Conservation (phyloP, 139 green algal species). For the Chlorella vulgaris region DNA sequence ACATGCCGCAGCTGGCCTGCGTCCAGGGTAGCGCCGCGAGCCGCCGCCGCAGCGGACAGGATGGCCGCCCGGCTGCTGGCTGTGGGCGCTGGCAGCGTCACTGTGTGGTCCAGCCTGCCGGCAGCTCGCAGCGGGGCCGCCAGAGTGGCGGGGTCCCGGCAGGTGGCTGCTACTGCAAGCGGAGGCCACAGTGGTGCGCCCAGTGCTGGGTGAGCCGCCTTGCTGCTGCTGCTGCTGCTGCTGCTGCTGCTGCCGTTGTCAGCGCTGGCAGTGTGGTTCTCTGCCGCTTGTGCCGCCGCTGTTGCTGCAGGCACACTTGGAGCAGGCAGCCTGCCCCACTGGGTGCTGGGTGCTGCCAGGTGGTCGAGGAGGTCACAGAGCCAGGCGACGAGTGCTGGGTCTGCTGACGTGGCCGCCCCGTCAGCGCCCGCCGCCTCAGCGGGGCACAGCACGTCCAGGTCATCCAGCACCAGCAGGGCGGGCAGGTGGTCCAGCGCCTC, state of each 20-base stretch:
- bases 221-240: not conserved
- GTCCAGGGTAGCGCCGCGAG: conserved; percentile 18
- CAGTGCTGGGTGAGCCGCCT: not conserved
- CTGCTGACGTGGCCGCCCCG: conserved; percentile 13
- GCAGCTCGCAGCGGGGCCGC: conserved; percentile 51
- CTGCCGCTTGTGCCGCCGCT: not conserved
- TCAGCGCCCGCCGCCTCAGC: conserved; percentile 29
- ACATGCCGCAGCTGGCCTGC: conserved; percentile 21
- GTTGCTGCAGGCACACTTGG: not conserved
- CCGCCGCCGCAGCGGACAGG: conserved; percentile 45
- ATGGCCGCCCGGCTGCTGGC: conserved; percentile 54
- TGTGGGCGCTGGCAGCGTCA: conserved; percentile 55
- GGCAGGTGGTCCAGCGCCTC: conserved; percentile 66
- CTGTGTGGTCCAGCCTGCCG: conserved; percentile 58
- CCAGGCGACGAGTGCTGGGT: conserved; percentile 39
- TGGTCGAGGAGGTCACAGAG: conserved; percentile 50
- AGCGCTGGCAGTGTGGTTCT: not conserved
- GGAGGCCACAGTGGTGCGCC: conserved; percentile 32
- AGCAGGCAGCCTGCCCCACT: conserved; percentile 32
- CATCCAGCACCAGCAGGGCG: conserved; percentile 81
- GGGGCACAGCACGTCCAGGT: conserved; percentile 77
- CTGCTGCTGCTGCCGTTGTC: not conserved
- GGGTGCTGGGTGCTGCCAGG: conserved; percentile 23
- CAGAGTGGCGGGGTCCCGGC: conserved; percentile 44
- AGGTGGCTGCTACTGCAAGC: conserved; percentile 53